Percentiles rank a stretch among this genome's conserved stretches.
Conservation (phyloP, 2,329 filamentous ascomycete genomes). For the Hirsutella thompsonii region DNA sequence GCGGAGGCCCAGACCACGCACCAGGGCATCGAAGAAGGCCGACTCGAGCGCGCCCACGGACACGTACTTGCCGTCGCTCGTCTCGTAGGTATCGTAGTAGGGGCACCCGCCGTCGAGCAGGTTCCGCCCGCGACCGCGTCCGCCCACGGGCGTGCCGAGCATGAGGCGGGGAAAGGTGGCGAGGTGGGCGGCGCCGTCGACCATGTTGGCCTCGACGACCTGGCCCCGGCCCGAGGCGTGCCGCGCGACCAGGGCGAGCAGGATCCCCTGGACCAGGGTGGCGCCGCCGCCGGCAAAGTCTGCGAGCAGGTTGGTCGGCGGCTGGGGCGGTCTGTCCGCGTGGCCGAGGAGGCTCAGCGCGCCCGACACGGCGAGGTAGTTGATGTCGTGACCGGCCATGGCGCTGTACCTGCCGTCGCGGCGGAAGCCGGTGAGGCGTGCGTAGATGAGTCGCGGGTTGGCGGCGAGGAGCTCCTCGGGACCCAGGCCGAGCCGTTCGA, state of each 20-base stretch:
- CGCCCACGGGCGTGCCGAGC: conserved; percentile 50
- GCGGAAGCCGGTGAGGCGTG: conserved; percentile 80
- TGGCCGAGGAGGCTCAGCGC: conserved; percentile 66
- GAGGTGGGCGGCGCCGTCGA: conserved; percentile 73
- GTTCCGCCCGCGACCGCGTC: conserved; percentile 57
- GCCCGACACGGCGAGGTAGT: conserved; percentile 84
- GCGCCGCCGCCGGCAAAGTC: conserved; percentile 89
- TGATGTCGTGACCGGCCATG: conserved; percentile 95
- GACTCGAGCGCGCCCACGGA: conserved; percentile 86
- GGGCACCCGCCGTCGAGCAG: conserved; percentile 73
- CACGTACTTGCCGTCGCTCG: conserved; percentile 64
- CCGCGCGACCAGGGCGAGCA: conserved; percentile 64
- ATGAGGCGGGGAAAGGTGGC: conserved; percentile 63
- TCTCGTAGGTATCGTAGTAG: conserved; percentile 84
- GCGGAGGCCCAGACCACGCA: conserved; percentile 53
- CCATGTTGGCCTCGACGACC: conserved; percentile 94
- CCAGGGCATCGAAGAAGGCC: conserved; percentile 61
- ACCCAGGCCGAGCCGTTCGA: conserved; percentile 71
- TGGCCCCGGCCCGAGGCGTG: conserved; percentile 58
- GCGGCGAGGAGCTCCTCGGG: conserved; percentile 52
- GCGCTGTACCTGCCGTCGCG: conserved; percentile 71
- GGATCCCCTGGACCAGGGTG: conserved; percentile 66
- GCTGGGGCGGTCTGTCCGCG: conserved; percentile 53
- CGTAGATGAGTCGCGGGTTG: conserved; percentile 70
- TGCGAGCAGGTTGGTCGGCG: conserved; percentile 73